These are phyloP conservation scores for Trametes villosa DNA, from an alignment of 768 basidiomycete genomes.

Conservation along the genomic window DNA sequence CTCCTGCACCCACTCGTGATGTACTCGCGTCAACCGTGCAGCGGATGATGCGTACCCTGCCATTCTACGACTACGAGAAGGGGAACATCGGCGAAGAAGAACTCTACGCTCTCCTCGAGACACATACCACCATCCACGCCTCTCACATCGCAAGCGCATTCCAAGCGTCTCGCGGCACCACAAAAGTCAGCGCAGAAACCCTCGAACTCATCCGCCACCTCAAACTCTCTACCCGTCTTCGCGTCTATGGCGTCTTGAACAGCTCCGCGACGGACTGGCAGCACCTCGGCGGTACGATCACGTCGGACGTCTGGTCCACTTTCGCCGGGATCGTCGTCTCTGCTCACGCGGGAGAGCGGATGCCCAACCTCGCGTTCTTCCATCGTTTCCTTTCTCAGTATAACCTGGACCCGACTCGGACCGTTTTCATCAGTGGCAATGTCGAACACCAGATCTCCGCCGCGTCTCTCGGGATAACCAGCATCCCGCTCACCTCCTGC, in stretches of 20 bases:
- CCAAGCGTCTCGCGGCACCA: background rate
- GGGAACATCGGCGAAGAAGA: slow-evolving; percentile 47
- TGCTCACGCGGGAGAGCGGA: slow-evolving; percentile 52
- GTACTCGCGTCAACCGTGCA: slow-evolving; percentile 45
- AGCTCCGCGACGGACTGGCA: slow-evolving; percentile 56
- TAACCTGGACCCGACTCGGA: slow-evolving; percentile 46
- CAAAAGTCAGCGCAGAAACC: background rate
- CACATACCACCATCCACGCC: slow-evolving; percentile 40
- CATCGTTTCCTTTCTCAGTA: slow-evolving; percentile 48
- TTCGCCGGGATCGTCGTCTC: slow-evolving; percentile 60
- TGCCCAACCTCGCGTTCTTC: slow-evolving; percentile 58
- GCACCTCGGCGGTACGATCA: slow-evolving; percentile 39
- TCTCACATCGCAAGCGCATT: background rate
- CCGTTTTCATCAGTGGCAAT: slow-evolving; percentile 62
- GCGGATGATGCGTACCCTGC: slow-evolving; percentile 46
- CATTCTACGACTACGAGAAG: slow-evolving; percentile 57
- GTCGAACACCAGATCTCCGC: slow-evolving; percentile 60
- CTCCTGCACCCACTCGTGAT: slow-evolving; percentile 43
- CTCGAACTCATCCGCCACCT: slow-evolving; percentile 47
- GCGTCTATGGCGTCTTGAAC: slow-evolving; percentile 61
- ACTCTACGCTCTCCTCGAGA: slow-evolving; percentile 46
- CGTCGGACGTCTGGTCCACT: slow-evolving; percentile 49
- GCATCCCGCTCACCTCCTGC: slow-evolving; percentile 47
- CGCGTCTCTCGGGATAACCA: slow-evolving; percentile 56
- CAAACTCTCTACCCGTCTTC: slow-evolving; percentile 41